A percentile compares a stretch with the other conserved stretches of the same genome.
Evolutionary conservation across 371 early-diverging fungal species (phyloP).

Genomic region (Zopfochytrium polystomum): DNA sequence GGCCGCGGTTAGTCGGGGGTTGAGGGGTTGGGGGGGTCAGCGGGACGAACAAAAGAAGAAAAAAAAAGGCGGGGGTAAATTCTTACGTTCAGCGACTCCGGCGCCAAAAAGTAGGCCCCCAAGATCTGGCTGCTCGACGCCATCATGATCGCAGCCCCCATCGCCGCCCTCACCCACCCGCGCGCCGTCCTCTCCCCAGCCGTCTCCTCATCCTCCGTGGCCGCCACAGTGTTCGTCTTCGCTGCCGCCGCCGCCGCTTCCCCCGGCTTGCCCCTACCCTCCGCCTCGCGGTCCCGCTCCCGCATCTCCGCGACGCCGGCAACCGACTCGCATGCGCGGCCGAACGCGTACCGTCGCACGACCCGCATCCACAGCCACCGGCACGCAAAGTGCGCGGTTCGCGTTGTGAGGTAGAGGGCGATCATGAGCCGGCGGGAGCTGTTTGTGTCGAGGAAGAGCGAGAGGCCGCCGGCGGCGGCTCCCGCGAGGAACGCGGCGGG

Average conservation of each 20-base stretch:
- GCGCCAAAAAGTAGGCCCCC: constrained; percentile 60
- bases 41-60: not conserved
- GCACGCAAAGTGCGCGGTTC: constrained; percentile 64
- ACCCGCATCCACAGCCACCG: constrained; percentile 33
- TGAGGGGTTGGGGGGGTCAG: too few relatives aligned
- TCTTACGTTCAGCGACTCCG: constrained; percentile 55
- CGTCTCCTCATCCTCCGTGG: constrained; percentile 6
- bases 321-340: too few relatives aligned
- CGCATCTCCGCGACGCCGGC: constrained; percentile 7
- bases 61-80: not conserved
- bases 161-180: constrained; percentile 48
- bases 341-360: constrained; percentile 1
- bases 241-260: not conserved
- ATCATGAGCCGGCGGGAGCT: constrained; percentile 70
- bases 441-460: constrained; percentile 68
- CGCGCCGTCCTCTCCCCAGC: constrained; percentile 37
- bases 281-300: constrained; percentile 18
- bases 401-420: constrained; percentile 73
- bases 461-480: constrained; percentile 63
- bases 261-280: too few relatives aligned
- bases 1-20: too few relatives aligned
- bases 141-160: constrained; percentile 66
- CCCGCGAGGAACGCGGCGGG: constrained; percentile 78
- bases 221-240: too few relatives aligned
- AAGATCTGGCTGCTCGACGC: constrained; percentile 63